Conservation (phyloP, 1,139 yeast genomes). For the Magnusiomyces magnusii region DNA sequence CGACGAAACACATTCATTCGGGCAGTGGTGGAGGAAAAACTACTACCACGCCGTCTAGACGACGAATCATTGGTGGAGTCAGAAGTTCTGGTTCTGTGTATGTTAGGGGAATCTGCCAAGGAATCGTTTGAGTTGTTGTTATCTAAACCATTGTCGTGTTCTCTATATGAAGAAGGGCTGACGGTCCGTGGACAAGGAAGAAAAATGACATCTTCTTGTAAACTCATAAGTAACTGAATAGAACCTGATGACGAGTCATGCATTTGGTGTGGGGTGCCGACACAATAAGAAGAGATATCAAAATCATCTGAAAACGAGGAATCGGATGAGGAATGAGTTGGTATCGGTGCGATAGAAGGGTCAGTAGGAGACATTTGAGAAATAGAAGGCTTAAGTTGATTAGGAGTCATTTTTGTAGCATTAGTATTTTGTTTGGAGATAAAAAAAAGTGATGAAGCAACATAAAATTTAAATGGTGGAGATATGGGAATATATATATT, state of each 20-base stretch:
- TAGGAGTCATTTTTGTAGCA: neutral
- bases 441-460: neutral
- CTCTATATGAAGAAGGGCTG: slow-evolving; percentile 19
- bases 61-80: neutral
- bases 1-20: neutral
- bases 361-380: neutral
- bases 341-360: neutral
- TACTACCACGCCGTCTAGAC: neutral
- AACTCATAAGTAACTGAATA: slow-evolving; percentile 30
- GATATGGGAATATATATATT: too few relatives aligned
- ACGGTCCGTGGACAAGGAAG: slow-evolving; percentile 23
- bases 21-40: neutral
- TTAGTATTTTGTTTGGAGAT: too few relatives aligned
- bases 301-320: neutral
- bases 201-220: slow-evolving; percentile 32
- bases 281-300: slow-evolving; percentile 25
- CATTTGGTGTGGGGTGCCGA: slow-evolving; percentile 31
- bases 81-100: neutral
- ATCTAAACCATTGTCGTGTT: slow-evolving; percentile 18
- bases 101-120: neutral
- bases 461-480: too few relatives aligned
- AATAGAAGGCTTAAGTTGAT: neutral
- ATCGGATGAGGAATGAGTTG: neutral
- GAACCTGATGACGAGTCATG: slow-evolving; percentile 30
- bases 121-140: neutral